Conservation (phyloP, 1,139 yeast species). For the Hyphopichia buzzinii region DNA sequence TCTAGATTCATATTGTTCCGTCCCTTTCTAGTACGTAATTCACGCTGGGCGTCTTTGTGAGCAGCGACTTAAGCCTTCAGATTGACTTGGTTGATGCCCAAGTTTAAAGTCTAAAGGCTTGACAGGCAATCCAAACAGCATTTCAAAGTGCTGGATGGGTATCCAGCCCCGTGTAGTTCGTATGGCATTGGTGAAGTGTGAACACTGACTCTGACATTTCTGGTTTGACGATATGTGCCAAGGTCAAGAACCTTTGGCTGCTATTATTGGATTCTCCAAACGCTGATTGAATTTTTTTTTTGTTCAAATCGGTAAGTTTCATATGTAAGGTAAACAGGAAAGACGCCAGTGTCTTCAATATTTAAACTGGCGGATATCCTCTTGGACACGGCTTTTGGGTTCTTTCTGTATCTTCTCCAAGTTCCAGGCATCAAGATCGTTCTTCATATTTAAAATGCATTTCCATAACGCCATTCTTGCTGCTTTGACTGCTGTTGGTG, state of each 20-base stretch:
- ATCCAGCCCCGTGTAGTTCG: no score
- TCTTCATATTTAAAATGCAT: background rate
- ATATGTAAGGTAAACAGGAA: background rate
- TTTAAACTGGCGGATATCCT: background rate
- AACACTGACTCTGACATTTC: no score
- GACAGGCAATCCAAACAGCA: no score
- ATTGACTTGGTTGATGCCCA: no score
- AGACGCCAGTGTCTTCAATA: background rate
- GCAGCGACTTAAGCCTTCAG: no score
- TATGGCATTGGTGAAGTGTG: no score
- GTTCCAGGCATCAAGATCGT: background rate
- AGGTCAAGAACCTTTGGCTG: background rate
- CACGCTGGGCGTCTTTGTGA: no score
- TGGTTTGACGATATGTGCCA: no score
- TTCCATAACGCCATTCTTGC: background rate
- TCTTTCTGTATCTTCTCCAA: no score
- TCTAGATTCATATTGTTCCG: background rate
- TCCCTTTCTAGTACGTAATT: background rate
- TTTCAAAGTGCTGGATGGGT: no score
- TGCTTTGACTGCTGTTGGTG: conserved; percentile 14
- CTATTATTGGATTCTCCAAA: background rate
- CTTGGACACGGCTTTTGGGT: background rate
- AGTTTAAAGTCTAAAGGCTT: no score
- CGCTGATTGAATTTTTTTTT: background rate
- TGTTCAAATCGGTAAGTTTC: background rate